phyloP scores from a whole-genome alignment of 345 rosid species.

The Eucalyptus brandiana region DNA sequence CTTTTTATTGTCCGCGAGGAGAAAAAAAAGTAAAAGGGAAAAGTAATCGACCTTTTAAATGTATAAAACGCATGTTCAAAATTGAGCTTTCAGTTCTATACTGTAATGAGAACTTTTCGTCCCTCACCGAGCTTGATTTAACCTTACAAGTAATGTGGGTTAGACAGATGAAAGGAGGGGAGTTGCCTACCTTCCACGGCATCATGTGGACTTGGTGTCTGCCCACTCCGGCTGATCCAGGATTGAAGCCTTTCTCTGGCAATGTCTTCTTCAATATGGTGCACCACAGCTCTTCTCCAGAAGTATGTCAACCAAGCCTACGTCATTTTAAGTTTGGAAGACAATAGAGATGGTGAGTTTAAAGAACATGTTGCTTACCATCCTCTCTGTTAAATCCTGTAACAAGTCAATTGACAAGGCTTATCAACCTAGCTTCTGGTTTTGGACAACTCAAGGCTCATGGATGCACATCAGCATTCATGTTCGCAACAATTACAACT shows the following conservation, averaged over 20 bases:
- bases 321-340: background rate
- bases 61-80: background rate
- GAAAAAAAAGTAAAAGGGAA: background rate
- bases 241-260: slow-evolving; percentile 64
- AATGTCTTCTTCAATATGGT: slow-evolving; percentile 64
- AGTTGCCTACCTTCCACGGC: slow-evolving; percentile 56
- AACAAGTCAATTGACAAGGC: background rate
- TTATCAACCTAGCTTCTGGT: background rate
- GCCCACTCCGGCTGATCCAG: slow-evolving; percentile 55
- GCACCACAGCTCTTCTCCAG: slow-evolving; percentile 73
- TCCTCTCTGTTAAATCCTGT: background rate
- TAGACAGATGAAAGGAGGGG: background rate
- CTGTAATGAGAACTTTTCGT: background rate
- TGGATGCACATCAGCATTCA: background rate
- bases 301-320: slow-evolving; percentile 82
- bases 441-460: background rate
- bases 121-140: background rate
- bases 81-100: background rate
- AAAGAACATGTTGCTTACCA: background rate
- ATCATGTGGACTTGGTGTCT: slow-evolving; percentile 57
- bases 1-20: background rate
- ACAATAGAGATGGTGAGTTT: background rate
- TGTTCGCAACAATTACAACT: background rate
- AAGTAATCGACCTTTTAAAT: background rate
- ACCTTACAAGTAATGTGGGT: background rate